Percentiles rank a stretch among this genome's conserved stretches.
These are phyloP conservation scores for Hypoxylon sp. DNA, from an alignment of 2,329 filamentous ascomycete species.

Conservation along the genomic window DNA sequence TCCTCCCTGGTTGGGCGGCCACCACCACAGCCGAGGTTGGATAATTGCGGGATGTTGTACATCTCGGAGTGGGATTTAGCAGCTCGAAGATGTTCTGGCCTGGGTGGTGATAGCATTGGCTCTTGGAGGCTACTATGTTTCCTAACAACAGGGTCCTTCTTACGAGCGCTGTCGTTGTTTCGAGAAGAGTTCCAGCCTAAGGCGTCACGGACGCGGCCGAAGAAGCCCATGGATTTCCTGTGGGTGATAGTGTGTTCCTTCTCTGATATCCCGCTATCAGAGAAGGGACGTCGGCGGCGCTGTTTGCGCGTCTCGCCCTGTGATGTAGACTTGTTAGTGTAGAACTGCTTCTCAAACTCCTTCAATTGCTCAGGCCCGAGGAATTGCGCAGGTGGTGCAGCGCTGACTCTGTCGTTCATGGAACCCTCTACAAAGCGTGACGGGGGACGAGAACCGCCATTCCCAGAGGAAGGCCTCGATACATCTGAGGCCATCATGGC, in stretches of 20 bases:
- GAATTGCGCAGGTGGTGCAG: slow-evolving; percentile 78
- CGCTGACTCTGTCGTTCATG: slow-evolving; percentile 85
- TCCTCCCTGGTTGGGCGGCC: slow-evolving; percentile 63
- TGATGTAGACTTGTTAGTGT: slow-evolving; percentile 24
- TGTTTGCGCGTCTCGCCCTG: slow-evolving; percentile 30
- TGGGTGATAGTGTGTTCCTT: slow-evolving; percentile 43
- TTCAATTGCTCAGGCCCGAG: slow-evolving; percentile 60
- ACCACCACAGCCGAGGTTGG: slow-evolving; percentile 28
- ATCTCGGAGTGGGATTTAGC: slow-evolving; percentile 51
- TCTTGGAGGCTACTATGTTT: slow-evolving; percentile 55
- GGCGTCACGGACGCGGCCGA: slow-evolving; percentile 53
- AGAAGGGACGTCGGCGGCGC: slow-evolving; percentile 47
- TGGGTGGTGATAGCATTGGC: slow-evolving; percentile 32
- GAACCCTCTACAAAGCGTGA: slow-evolving; percentile 81
- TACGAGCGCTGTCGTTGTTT: slow-evolving; percentile 20
- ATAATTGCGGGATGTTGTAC: slow-evolving; percentile 45
- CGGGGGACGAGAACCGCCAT: slow-evolving; percentile 56
- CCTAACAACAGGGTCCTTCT: slow-evolving; percentile 45
- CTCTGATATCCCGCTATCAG: slow-evolving; percentile 30
- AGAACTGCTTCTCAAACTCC: slow-evolving; percentile 54
- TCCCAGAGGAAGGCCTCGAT: slow-evolving; percentile 57
- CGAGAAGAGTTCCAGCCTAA: slow-evolving; percentile 44
- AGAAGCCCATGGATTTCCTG: slow-evolving; percentile 53
- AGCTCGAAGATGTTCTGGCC: slow-evolving; percentile 41
- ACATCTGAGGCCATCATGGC: slow-evolving; percentile 49